These are phyloP conservation scores for Kwoniella europaea DNA, from an alignment of 768 basidiomycete species.

Conservation along the genomic window DNA sequence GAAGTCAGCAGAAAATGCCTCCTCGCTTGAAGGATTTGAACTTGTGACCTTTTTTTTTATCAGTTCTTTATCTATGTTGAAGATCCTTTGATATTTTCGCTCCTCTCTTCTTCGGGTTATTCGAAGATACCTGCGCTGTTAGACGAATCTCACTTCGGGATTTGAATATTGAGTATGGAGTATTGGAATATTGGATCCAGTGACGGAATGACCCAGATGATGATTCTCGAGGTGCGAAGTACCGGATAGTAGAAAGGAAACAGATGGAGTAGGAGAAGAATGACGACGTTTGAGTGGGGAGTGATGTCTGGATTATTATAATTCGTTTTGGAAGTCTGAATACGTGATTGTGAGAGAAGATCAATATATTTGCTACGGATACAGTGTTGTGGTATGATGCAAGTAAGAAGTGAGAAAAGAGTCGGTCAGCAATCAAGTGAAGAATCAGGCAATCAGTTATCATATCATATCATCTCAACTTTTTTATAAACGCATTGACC, in stretches of 20 bases:
- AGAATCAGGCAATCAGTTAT: background rate
- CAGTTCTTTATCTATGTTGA: background rate
- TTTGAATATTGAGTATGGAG: background rate
- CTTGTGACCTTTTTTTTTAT: background rate
- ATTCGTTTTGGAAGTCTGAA: background rate
- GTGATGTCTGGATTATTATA: background rate
- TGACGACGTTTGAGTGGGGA: background rate
- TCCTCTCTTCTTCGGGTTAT: slow-evolving; percentile 7
- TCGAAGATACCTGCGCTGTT: background rate
- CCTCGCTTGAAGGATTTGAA: background rate
- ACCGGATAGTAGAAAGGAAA: background rate
- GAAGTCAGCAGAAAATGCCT: background rate
- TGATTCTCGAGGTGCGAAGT: background rate
- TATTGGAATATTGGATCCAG: background rate
- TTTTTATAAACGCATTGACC: slow-evolving; percentile 5
- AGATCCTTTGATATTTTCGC: slow-evolving; percentile 1
- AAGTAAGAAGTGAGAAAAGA: background rate
- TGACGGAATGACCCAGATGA: background rate
- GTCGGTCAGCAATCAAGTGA: background rate
- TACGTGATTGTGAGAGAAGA: background rate
- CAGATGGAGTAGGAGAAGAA: background rate
- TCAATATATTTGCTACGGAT: background rate
- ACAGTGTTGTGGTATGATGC: background rate
- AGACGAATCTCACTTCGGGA: background rate
- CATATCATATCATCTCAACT: background rate